These are phyloP conservation scores for Ottelia alismoides DNA, from an alignment of 106 monocot genomes.

Conservation along the genomic window DNA sequence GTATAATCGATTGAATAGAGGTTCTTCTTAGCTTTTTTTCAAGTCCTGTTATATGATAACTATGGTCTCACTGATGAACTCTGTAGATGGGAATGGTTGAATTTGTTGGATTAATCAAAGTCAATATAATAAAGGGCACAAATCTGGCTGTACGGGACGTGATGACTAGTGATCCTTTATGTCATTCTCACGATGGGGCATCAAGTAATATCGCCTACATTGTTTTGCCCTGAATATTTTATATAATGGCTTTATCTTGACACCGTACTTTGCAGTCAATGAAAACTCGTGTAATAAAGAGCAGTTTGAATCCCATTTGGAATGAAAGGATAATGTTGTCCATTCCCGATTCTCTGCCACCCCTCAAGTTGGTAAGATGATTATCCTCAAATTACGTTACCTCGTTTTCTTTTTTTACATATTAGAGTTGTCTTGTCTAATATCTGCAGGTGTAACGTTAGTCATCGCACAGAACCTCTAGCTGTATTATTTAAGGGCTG, in stretches of 20 bases:
- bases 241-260: neutral
- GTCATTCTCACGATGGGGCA: slow-evolving; percentile 75
- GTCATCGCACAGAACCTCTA: too few relatives aligned
- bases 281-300: slow-evolving; percentile 90
- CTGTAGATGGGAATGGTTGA: slow-evolving; percentile 88
- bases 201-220: slow-evolving; percentile 33
- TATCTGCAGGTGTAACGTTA: too few relatives aligned
- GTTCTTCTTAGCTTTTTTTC: neutral
- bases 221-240: neutral
- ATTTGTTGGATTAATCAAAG: slow-evolving; percentile 82
- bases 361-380: slow-evolving; percentile 62
- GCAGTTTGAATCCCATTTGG: slow-evolving; percentile 88
- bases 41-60: neutral
- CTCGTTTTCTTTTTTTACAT: too few relatives aligned
- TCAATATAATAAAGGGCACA: slow-evolving; percentile 70
- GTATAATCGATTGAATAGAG: slow-evolving; percentile 11
- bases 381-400: neutral
- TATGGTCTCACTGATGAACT: neutral
- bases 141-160: slow-evolving; percentile 83
- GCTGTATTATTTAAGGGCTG: too few relatives aligned
- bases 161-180: slow-evolving; percentile 86
- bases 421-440: too few relatives aligned
- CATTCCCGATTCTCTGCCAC: slow-evolving; percentile 76
- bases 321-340: slow-evolving; percentile 81
- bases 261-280: slow-evolving; percentile 40